Conservation (phyloP, 2,329 filamentous ascomycete genomes). For the Seiridium unicorne region DNA sequence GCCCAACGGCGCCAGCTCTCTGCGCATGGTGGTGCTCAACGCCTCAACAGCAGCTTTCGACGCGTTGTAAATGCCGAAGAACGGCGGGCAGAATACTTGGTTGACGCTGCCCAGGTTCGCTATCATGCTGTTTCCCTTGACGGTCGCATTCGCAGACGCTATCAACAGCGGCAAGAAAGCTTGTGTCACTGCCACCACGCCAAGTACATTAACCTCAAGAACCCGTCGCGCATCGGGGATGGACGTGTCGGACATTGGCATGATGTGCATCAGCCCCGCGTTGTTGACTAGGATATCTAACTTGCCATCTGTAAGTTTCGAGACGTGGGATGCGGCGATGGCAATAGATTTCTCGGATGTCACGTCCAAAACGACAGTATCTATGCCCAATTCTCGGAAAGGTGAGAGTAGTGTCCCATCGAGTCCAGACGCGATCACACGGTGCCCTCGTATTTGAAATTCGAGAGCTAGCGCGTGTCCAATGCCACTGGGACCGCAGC, state of each 20-base stretch:
- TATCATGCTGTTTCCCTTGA: background rate
- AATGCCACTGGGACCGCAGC: constrained; percentile 2
- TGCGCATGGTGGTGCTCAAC: background rate
- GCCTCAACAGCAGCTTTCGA: constrained; percentile 9
- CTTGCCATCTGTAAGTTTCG: background rate
- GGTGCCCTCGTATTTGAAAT: constrained; percentile 26
- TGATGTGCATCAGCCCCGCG: constrained; percentile 7
- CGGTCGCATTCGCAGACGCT: background rate
- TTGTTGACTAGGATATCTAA: constrained; percentile 12
- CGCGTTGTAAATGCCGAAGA: constrained; percentile 7
- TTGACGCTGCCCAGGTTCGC: constrained; percentile 7
- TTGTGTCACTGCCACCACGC: constrained; percentile 8
- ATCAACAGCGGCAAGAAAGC: constrained; percentile 10
- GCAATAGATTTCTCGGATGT: constrained; percentile 5
- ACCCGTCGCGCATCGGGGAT: constrained; percentile 3
- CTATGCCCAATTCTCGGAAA: constrained; percentile 10
- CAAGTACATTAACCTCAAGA: constrained; percentile 9
- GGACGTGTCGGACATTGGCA: constrained; percentile 7
- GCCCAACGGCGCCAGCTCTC: constrained; percentile 8
- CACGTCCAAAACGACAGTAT: constrained; percentile 6
- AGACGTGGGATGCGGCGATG: background rate
- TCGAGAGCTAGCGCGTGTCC: constrained; percentile 10
- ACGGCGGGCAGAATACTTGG: background rate
- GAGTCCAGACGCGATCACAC: constrained; percentile 26
- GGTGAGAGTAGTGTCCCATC: constrained; percentile 15